Evolutionary conservation across 2,329 filamentous ascomycete genomes (phyloP).

Genomic region (Penicillium sp.): DNA sequence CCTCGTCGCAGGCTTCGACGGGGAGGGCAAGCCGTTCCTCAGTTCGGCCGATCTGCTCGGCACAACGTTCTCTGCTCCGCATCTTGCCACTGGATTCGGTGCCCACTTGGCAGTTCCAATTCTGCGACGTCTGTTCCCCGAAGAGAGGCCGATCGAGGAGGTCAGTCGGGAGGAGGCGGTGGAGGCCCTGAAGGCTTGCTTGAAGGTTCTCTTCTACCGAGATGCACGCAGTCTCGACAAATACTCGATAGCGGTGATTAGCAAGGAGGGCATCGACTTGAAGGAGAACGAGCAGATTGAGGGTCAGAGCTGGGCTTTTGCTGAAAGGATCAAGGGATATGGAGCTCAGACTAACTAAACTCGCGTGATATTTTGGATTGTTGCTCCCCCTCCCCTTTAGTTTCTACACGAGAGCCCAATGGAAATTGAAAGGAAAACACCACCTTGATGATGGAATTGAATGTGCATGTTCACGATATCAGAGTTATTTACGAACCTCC

Average conservation of each 20-base stretch:
- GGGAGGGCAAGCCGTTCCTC: constrained; percentile 77
- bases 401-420: constrained; percentile 10
- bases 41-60: constrained; percentile 88
- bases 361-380: background rate
- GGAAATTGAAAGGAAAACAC: constrained; percentile 2
- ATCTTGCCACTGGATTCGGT: constrained; percentile 89
- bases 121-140: constrained; percentile 76
- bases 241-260: constrained; percentile 88
- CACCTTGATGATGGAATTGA: constrained; percentile 31
- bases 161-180: constrained; percentile 77
- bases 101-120: constrained; percentile 90
- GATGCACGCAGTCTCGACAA: constrained; percentile 88
- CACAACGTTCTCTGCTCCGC: constrained; percentile 83
- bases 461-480: constrained; percentile 2
- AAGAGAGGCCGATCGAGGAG: constrained; percentile 71
- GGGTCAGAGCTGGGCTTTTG: constrained; percentile 97
- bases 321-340: constrained; percentile 90
- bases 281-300: constrained; percentile 84
- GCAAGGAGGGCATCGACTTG: constrained; percentile 81
- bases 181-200: constrained; percentile 79
- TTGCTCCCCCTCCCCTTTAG: background rate
- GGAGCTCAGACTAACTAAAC: constrained; percentile 69
- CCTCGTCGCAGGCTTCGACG: constrained; percentile 84
- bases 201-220: constrained; percentile 98
- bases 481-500: background rate